Evolutionary conservation across 2,329 filamentous ascomycete species (phyloP), one percentile per base, ranked within the genome.

Genomic region (Chaetomiaceae sp.): DNA sequence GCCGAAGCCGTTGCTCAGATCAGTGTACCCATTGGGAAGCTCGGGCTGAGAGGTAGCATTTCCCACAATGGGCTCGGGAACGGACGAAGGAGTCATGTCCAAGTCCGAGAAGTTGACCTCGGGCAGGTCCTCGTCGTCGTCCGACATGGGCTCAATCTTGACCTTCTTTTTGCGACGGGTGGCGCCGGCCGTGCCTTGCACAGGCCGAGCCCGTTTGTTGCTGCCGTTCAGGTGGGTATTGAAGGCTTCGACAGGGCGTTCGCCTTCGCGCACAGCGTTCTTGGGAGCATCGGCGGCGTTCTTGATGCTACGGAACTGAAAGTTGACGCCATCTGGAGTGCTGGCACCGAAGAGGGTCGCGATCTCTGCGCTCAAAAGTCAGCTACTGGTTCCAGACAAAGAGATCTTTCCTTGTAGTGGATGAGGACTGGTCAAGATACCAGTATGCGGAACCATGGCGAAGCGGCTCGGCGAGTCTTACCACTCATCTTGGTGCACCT

Each of bases 301-400:
- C 66, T 81, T 82, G 67, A 84, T 76, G 23, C 65, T 56, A 1
- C 81, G 75, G 62, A 84, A 83, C 61, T 84, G 81, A 63, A 81
- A 84, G 59, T 77, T 75, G n/a, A 84, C 75, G 8, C 82, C 82
- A 19, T 74, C 74, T 0, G 72, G 64, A 0, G 81, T 85, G 3
- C 78, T 81, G 53, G 82, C 79, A 22, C 81, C 81, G 58, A 81
- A 84, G 66, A 79, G 77, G 56, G 76, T 79, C 55, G 78, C 75
- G 47, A 84, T 83, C 39, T 82, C 81, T 84, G 56, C 5, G 6
- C 4, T 11, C 43, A n/a, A n/a, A n/a, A 15, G 47, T 34, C 37
- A 58, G 45, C 11, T n/a, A 4, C 27, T 49, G 33, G 34, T 34
- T 29, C 17, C 17, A 17, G 6, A 17, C 11, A 8, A 14, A 39